Conservation (phyloP, 2,329 filamentous ascomycete genomes). For the Aspergillus sp. region DNA sequence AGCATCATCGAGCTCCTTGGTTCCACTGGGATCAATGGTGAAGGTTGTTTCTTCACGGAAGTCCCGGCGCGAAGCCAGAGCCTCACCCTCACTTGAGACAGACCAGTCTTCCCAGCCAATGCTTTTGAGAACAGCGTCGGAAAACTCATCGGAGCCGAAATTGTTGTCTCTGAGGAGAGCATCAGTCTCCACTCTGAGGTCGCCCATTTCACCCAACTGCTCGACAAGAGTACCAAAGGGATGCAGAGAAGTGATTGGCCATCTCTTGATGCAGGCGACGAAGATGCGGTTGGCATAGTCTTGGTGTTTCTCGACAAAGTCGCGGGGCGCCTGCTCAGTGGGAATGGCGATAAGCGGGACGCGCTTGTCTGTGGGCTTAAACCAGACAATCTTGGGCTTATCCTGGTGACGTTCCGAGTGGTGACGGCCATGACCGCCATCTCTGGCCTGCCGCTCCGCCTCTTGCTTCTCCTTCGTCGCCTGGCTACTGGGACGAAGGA, state of each 20-base stretch:
- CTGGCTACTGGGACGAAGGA: slow-evolving; percentile 93
- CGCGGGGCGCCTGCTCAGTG: slow-evolving; percentile 92
- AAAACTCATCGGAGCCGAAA: slow-evolving; percentile 95
- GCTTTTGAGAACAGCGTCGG: slow-evolving; percentile 89
- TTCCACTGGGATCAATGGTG: slow-evolving; percentile 85
- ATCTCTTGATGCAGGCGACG: slow-evolving; percentile 97
- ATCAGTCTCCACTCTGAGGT: slow-evolving; percentile 96
- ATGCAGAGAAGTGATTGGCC: slow-evolving; percentile 99
- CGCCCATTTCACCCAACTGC: slow-evolving; percentile 94
- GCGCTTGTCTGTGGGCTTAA: slow-evolving; percentile 98
- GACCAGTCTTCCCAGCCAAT: slow-evolving; percentile 92
- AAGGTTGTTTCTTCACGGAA: slow-evolving; percentile 86
- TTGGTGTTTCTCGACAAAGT: slow-evolving; percentile 98
- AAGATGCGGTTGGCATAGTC: slow-evolving; percentile 98
- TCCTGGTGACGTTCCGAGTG: slow-evolving; percentile 76
- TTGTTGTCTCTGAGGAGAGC: slow-evolving; percentile 97
- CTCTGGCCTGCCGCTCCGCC: slow-evolving; percentile 85
- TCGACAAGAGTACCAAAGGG: slow-evolving; percentile 97
- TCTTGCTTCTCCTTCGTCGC: slow-evolving; percentile 99
- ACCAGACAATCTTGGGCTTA: slow-evolving; percentile 99
- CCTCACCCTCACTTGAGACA: slow-evolving; percentile 74
- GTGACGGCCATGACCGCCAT: slow-evolving; percentile 67
- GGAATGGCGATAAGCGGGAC: slow-evolving; percentile 97
- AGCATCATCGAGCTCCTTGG: slow-evolving; percentile 84
- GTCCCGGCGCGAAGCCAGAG: slow-evolving; percentile 73